A percentile compares a stretch with the other conserved stretches of the same genome.
Evolutionary conservation across 1,284 basidiomycete genomes (phyloP).

Genomic region (Cutaneotrichosporon cutaneum): DNA sequence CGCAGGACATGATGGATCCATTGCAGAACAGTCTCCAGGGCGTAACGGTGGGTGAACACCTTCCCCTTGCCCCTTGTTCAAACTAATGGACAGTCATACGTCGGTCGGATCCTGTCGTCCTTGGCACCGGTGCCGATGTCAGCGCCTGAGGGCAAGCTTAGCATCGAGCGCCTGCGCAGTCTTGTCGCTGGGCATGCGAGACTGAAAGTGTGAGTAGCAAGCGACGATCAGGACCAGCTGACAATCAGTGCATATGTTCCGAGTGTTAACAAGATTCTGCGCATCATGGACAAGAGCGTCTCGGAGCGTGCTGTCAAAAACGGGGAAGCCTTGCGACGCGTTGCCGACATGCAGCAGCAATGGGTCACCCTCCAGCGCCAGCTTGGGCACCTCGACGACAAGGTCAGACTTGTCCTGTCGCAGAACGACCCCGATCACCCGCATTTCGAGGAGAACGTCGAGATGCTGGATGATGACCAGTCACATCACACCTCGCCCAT

Average conservation of each 20-base stretch:
- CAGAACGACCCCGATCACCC: conserved; percentile 27
- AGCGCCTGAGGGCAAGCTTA: conserved; percentile 32
- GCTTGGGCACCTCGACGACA: conserved; percentile 38
- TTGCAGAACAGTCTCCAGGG: conserved; percentile 65
- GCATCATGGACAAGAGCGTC: conserved; percentile 88
- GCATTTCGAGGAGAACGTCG: conserved; percentile 20
- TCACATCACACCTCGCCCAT: not conserved
- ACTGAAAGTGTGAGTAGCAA: conserved; percentile 30
- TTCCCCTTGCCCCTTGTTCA: not conserved
- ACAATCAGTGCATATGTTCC: conserved; percentile 69
- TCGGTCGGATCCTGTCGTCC: conserved; percentile 32
- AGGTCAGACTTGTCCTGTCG: conserved; percentile 29
- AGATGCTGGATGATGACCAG: conserved; percentile 30
- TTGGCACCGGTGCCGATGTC: conserved; percentile 27
- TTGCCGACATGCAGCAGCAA: conserved; percentile 34
- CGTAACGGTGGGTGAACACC: conserved; percentile 30
- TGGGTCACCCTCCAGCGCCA: conserved; percentile 36
- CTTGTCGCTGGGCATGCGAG: conserved; percentile 35
- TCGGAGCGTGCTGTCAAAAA: conserved; percentile 88
- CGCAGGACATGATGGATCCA: conserved; percentile 93
- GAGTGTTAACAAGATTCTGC: conserved; percentile 85
- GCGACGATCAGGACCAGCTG: conserved; percentile 54
- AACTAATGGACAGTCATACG: conserved; percentile 29
- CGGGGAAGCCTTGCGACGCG: conserved; percentile 80
- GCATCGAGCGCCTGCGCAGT: conserved; percentile 29